phyloP scores from a whole-genome alignment of 805 yeast genomes.

The Cyberlindnera xylosilytica region DNA sequence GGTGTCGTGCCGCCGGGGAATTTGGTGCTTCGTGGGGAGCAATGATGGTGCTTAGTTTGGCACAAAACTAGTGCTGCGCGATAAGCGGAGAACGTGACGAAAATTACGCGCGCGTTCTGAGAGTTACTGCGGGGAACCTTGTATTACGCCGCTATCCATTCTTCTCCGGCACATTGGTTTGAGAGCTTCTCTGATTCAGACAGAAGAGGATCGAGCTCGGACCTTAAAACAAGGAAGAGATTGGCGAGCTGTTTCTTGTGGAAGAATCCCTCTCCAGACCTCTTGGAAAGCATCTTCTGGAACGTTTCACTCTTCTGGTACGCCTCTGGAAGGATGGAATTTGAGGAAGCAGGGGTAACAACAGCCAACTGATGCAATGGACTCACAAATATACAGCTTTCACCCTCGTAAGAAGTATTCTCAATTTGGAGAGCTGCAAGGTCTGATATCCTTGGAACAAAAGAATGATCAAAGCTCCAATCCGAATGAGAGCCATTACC shows the following conservation, averaged over 20 bases:
- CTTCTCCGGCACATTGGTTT: too few species aligned
- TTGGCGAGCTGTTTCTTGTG: not conserved
- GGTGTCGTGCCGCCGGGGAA: not conserved
- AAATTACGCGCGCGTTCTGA: not conserved
- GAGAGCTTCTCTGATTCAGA: too few species aligned
- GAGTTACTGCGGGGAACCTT: not conserved
- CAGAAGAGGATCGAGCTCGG: not conserved
- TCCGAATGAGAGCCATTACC: constrained; percentile 80
- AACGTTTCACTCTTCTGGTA: constrained; percentile 7
- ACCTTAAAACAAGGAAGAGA: not conserved
- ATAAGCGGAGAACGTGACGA: constrained; percentile 4
- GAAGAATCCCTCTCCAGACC: not conserved
- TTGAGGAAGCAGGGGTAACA: constrained; percentile 11
- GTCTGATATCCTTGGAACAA: constrained; percentile 88
- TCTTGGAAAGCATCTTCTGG: not conserved
- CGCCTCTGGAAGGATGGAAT: constrained; percentile 8
- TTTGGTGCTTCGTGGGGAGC: constrained; percentile 4
- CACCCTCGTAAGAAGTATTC: not conserved
- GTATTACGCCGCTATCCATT: too few species aligned
- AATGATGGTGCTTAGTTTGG: constrained; percentile 9
- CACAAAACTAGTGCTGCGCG: constrained; percentile 8
- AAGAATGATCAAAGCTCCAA: constrained; percentile 81
- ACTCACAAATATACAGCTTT: not conserved
- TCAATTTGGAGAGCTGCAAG: constrained; percentile 30
- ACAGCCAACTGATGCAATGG: constrained; percentile 20